Evolutionary conservation across 1,284 basidiomycete genomes (phyloP).

Genomic region (Xerocomus nothofagi): DNA sequence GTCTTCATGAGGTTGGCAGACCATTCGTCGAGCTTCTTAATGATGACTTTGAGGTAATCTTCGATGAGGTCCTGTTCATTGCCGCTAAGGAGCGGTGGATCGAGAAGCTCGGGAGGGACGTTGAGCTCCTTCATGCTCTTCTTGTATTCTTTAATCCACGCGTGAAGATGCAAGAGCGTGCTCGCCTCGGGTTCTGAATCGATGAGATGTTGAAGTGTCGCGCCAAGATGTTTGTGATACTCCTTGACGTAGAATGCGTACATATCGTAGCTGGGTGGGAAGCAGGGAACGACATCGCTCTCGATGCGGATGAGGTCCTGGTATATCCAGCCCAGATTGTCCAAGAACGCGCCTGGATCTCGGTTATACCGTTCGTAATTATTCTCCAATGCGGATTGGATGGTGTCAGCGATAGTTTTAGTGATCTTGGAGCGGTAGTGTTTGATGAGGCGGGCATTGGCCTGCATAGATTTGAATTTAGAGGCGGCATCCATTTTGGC

Average conservation of each 20-base stretch:
- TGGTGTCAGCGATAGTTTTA: slow-evolving; percentile 78
- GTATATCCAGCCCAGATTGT: slow-evolving; percentile 87
- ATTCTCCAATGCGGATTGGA: slow-evolving; percentile 72
- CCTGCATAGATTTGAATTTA: slow-evolving; percentile 89
- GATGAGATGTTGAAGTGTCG: slow-evolving; percentile 71
- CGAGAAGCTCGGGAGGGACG: slow-evolving; percentile 77
- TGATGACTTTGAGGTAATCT: slow-evolving; percentile 92
- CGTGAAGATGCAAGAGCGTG: slow-evolving; percentile 82
- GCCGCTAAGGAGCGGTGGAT: slow-evolving; percentile 89
- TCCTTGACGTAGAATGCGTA: slow-evolving; percentile 83
- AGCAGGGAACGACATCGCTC: slow-evolving; percentile 84
- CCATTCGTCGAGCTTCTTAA: slow-evolving; percentile 98
- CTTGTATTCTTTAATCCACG: slow-evolving; percentile 96
- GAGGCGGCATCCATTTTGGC: slow-evolving; percentile 87
- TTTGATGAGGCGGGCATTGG: slow-evolving; percentile 92
- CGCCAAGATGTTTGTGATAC: slow-evolving; percentile 90
- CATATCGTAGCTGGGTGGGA: slow-evolving; percentile 91
- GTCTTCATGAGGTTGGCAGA: slow-evolving; percentile 91
- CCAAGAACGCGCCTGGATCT: slow-evolving; percentile 75
- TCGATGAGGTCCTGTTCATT: slow-evolving; percentile 94
- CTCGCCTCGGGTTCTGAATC: slow-evolving; percentile 83
- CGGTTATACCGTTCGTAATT: slow-evolving; percentile 64
- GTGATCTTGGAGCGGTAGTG: slow-evolving; percentile 93
- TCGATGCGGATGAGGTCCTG: slow-evolving; percentile 92
- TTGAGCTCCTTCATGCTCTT: slow-evolving; percentile 93